Evolutionary conservation across 139 green algal species (phyloP), one percentile per base, ranked within the genome.

Genomic region (Pleodorina starrii): DNA sequence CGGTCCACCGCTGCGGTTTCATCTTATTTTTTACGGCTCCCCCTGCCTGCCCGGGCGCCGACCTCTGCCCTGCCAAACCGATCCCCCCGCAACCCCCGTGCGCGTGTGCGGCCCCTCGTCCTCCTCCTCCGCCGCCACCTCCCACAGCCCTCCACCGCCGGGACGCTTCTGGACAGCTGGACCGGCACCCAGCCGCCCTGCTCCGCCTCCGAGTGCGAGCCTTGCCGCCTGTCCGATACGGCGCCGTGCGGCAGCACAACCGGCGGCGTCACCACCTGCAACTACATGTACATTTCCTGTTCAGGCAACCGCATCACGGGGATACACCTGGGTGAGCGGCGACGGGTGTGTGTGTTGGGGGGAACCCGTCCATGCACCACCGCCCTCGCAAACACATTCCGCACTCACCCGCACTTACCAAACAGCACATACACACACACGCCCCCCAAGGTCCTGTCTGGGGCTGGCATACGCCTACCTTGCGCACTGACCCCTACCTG

Each of bases 201-300:
- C 63, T 73, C 14, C 59, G 23, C 23, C 23, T 11, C 59, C 21
- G 27, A 11, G 16, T 38, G 63, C 29, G 32, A 9, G 11, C 19
- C 63, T 21, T 73, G 63, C 11, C n/a, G 59, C 59, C 27, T 71
- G 9, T 71, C 59, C 23, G 59, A 32, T 14, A 71, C 59, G 6
- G 59, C 59, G 9, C 23, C 59, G 14, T n/a, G 59, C 27, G 23
- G 27, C 59, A 71, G 19, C 27, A 19, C 11, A 73, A 40, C 27
- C 11, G 32, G 63, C 32, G 6, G 32, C 32, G 63, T 38, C 2
- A 1, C 63, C 63, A 38, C 21, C 11, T 84, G 75, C 46, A 44
- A 68, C 11, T 84, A 84, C 50, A 57, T 11, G 44, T 84, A 48
- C 75, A 43, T 84, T 5, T 69, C 46, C 44, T 84, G 75, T 29